Evolutionary conservation across 1,284 basidiomycete genomes (phyloP).

Genomic region (Testicularia cyperi): DNA sequence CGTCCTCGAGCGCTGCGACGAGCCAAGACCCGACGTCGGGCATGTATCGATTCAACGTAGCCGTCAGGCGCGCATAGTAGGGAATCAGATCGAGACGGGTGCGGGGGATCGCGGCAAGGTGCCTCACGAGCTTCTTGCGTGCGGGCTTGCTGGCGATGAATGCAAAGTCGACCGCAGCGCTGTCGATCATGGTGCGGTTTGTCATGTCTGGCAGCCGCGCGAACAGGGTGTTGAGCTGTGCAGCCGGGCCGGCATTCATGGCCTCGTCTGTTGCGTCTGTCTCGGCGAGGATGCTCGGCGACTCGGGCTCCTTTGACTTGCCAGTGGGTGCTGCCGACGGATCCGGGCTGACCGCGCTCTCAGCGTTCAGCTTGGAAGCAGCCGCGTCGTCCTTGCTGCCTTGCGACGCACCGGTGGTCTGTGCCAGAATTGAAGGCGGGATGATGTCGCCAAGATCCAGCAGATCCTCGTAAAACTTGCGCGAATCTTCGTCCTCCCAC

Average conservation of each 20-base stretch:
- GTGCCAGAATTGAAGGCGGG: slow-evolving; percentile 78
- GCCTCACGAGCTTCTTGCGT: slow-evolving; percentile 76
- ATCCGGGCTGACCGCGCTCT: neutral
- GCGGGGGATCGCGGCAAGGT: slow-evolving; percentile 77
- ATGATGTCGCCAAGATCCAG: slow-evolving; percentile 88
- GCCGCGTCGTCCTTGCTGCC: slow-evolving; percentile 67
- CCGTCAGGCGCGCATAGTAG: slow-evolving; percentile 86
- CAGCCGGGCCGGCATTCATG: slow-evolving; percentile 76
- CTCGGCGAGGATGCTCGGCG: neutral
- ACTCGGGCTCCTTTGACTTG: slow-evolving; percentile 20
- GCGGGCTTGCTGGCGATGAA: slow-evolving; percentile 95
- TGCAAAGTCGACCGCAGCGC: slow-evolving; percentile 91
- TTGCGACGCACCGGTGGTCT: slow-evolving; percentile 6
- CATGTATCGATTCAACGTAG: slow-evolving; percentile 87
- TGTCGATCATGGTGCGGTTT: slow-evolving; percentile 87
- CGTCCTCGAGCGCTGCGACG: slow-evolving; percentile 81
- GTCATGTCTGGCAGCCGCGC: slow-evolving; percentile 89
- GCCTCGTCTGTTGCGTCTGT: slow-evolving; percentile 27
- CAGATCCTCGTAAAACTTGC: slow-evolving; percentile 89
- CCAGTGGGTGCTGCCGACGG: slow-evolving; percentile 10
- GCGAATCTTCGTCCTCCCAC: slow-evolving; percentile 98
- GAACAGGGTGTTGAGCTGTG: slow-evolving; percentile 86
- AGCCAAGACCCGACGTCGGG: slow-evolving; percentile 84
- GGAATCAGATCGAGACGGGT: slow-evolving; percentile 87
- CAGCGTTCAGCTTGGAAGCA: neutral